Percentiles rank a stretch among this genome's conserved stretches.
These are phyloP conservation scores for Penicillium sp. DNA, from an alignment of 2,329 filamentous ascomycete species.

Conservation along the genomic window DNA sequence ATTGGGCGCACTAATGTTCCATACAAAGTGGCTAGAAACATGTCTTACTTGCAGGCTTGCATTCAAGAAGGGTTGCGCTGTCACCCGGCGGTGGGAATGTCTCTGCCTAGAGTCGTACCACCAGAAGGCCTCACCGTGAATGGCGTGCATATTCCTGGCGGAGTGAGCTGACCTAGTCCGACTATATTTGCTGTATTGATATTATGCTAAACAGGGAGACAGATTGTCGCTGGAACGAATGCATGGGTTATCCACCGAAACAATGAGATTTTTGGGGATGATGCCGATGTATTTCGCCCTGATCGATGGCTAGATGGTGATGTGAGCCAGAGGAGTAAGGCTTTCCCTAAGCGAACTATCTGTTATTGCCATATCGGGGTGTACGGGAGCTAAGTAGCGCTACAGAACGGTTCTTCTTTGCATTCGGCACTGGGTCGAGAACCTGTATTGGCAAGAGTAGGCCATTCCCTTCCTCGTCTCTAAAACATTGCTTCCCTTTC, in stretches of 20 bases:
- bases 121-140: slow-evolving; percentile 15
- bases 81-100: slow-evolving; percentile 18
- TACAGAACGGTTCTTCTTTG: slow-evolving; percentile 16
- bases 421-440: slow-evolving; percentile 17
- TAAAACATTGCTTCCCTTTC: neutral
- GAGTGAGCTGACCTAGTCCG: slow-evolving; percentile 6
- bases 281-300: slow-evolving; percentile 11
- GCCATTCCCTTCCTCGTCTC: neutral
- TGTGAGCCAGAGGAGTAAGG: slow-evolving; percentile 9
- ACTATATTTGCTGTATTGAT: neutral
- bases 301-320: slow-evolving; percentile 9
- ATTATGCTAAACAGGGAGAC: neutral
- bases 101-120: slow-evolving; percentile 16
- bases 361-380: neutral
- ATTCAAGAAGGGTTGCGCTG: slow-evolving; percentile 18
- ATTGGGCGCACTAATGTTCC: slow-evolving; percentile 20
- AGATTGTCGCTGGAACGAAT: slow-evolving; percentile 8
- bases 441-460: slow-evolving; percentile 17
- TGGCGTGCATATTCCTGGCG: slow-evolving; percentile 17
- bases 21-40: slow-evolving; percentile 26
- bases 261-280: slow-evolving; percentile 12
- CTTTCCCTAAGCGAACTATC: neutral
- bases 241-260: slow-evolving; percentile 11
- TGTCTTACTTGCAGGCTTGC: slow-evolving; percentile 29
- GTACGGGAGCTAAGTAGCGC: neutral